Evolutionary conservation across 1,284 basidiomycete genomes (phyloP), one percentile per base, ranked within the genome.

Genomic region (Melampsora abietis-canadensis): DNA sequence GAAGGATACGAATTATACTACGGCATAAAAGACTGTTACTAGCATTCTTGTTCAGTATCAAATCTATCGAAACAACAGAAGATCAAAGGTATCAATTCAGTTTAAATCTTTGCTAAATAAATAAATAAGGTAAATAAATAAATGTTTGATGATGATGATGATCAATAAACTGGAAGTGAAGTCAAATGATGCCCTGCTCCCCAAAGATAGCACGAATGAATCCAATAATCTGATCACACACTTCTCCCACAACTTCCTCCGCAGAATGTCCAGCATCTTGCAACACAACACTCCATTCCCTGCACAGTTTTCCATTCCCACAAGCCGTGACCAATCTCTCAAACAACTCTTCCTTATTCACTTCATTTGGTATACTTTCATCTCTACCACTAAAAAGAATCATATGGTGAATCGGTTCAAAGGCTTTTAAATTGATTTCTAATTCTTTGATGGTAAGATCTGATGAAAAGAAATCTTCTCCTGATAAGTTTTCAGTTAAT

Each of bases 381-480:
- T 72, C 69, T 24, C 46, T 30, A 34, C 62, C 48, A 57, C 69
- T 59, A n/a, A 72, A 63, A 12, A 72, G 48, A 17, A 59, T 61
- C 69, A 72, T 72, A 21, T 24, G n/a, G 7, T 44, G 8, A 12
- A 65, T 40, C 51, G 37, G 30, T 0, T 37, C 46, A 27, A 51
- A 27, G 7, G 30, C 62, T 51, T 7, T 37, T 17, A 65, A 59
- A 40, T 40, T 8, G 15, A 17, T 40, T 19, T 6, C 30, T 15
- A 65, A 24, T 34, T 51, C 46, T 12, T 46, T 24, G 17, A 30
- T 51, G 37, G 69, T 48, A 2, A 72, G 30, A 30, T 72, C 69
- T 17, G 69, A 72, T 12, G 69, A 72, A 44, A 72, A 72, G 69
- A 64, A 72, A 57, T 72, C 69, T 72, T 72, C 69, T 15, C 69